A percentile compares a stretch with the other conserved stretches of the same genome.
phyloP scores from a whole-genome alignment of 345 rosid species.

The Eucalyptus pauciflora region DNA sequence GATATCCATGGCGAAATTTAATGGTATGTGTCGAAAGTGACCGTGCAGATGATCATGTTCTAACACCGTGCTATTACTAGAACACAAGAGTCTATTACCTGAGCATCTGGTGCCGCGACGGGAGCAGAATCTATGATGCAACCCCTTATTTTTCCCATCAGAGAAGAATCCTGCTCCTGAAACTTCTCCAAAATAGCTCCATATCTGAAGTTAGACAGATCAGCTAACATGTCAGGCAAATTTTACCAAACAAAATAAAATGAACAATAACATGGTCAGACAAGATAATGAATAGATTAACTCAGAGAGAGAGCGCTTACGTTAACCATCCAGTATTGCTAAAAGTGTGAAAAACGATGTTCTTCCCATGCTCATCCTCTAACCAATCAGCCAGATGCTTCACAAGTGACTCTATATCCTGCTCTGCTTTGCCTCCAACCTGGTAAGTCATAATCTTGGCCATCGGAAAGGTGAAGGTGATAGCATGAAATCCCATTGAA shows the following conservation, averaged over 20 bases:
- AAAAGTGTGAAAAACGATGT: constrained; percentile 88
- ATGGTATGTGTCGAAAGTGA: not conserved
- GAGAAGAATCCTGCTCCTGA: constrained; percentile 63
- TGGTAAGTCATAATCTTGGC: constrained; percentile 73
- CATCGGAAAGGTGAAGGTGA: constrained; percentile 91
- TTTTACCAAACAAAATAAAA: not conserved
- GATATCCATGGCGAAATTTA: not conserved
- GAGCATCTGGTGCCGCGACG: constrained; percentile 91
- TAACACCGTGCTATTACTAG: not conserved
- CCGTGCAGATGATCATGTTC: not conserved
- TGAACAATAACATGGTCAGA: not conserved
- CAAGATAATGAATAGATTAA: not conserved
- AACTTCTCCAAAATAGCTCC: constrained; percentile 89
- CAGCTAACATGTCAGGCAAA: not conserved
- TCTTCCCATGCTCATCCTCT: constrained; percentile 79
- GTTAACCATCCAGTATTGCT: constrained; percentile 99
- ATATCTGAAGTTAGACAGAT: constrained; percentile 32
- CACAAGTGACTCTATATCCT: constrained; percentile 65
- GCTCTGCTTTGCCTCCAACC: constrained; percentile 91
- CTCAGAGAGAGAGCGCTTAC: constrained; percentile 23
- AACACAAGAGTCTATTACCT: constrained; percentile 28
- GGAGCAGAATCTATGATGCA: constrained; percentile 99
- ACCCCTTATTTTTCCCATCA: constrained; percentile 62
- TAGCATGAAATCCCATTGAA: constrained; percentile 81
- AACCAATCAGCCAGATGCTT: constrained; percentile 87